Evolutionary conservation across 345 rosid genomes (phyloP).

Genomic region (Salix brachista): DNA sequence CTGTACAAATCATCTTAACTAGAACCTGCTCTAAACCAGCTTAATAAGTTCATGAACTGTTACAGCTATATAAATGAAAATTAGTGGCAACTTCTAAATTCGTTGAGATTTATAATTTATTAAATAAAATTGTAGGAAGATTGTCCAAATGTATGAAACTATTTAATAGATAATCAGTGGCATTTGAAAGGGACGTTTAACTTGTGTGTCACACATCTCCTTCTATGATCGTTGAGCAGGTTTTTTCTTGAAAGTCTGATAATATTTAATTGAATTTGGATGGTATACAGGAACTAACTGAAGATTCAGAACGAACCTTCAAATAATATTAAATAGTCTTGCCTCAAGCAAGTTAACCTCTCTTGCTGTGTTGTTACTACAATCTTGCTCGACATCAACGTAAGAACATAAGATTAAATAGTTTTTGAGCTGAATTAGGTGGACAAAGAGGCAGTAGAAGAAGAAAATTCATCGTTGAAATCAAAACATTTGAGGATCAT

Average conservation of each 20-base stretch:
- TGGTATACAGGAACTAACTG: background rate
- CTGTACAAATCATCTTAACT: background rate
- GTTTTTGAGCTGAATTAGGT: background rate
- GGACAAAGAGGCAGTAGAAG: background rate
- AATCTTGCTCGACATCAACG: background rate
- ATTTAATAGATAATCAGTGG: background rate
- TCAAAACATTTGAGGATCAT: background rate
- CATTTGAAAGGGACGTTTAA: conserved; percentile 4
- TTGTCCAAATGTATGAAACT: background rate
- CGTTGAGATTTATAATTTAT: background rate
- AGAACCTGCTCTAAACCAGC: background rate
- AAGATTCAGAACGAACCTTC: no score
- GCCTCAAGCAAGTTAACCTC: background rate
- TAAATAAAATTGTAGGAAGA: no score
- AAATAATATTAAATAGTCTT: background rate
- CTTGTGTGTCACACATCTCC: background rate
- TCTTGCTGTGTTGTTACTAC: background rate
- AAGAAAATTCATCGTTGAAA: no score
- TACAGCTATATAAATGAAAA: no score
- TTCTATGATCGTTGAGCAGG: background rate
- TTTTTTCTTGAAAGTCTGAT: background rate
- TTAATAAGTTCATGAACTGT: background rate
- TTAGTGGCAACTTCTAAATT: background rate
- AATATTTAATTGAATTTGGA: background rate
- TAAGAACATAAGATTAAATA: no score